A percentile compares a stretch with the other conserved stretches of the same genome.
Conservation (phyloP, 140 eudicot genomes). For the Senecio squalidus region DNA sequence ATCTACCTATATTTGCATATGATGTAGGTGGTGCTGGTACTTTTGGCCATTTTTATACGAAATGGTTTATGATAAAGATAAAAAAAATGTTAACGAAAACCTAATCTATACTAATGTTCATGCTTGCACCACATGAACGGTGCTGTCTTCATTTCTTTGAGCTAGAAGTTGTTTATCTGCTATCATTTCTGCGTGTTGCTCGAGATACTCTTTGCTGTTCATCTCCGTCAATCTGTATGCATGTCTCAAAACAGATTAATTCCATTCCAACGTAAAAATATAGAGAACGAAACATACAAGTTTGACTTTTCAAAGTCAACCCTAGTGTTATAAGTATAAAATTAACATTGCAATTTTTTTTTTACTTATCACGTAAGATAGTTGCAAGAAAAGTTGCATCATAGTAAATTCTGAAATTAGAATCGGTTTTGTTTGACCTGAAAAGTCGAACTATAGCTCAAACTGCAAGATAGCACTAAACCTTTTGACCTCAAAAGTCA, state of each 20-base stretch:
- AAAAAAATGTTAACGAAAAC: not conserved
- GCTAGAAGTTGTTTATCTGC: constrained; percentile 26
- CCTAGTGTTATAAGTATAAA: not conserved
- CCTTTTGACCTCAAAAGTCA: not conserved
- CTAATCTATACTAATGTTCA: not conserved
- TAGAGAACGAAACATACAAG: not conserved
- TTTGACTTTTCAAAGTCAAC: constrained; percentile 16
- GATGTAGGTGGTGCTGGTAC: no score
- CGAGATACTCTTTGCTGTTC: constrained; percentile 78
- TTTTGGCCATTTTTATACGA: no score
- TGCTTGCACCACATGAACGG: constrained; percentile 26
- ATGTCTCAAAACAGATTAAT: not conserved
- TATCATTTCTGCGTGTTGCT: constrained; percentile 53
- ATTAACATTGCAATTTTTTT: not conserved
- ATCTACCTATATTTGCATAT: not conserved
- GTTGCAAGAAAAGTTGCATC: not conserved
- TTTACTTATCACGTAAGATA: not conserved
- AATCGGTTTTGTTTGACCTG: not conserved
- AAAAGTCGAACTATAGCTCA: not conserved
- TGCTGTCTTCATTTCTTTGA: constrained; percentile 14
- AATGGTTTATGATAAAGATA: no score
- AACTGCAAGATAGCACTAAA: not conserved
- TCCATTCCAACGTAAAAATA: not conserved
- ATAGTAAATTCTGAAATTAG: not conserved
- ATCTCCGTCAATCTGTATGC: constrained; percentile 73